Conservation (phyloP, 768 basidiomycete genomes). For the Lentinula sp. region DNA sequence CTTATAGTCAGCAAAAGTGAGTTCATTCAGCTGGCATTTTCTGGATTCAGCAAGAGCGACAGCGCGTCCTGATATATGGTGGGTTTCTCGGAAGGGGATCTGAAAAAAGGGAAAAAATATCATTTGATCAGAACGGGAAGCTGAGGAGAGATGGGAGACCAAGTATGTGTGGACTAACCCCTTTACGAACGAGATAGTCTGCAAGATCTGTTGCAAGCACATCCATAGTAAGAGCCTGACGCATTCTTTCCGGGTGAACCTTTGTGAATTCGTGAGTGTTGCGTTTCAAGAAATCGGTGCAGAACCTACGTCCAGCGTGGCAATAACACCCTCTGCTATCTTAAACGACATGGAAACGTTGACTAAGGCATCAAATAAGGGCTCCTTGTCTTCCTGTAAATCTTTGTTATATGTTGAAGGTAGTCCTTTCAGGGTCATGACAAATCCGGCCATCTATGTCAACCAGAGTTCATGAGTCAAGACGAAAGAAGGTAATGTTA, state of each 20-base stretch:
- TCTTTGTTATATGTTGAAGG: conserved; percentile 99
- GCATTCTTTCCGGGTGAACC: conserved; percentile 92
- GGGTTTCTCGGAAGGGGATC: conserved; percentile 98
- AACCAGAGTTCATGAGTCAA: not conserved
- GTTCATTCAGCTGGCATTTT: conserved; percentile 73
- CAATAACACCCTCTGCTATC: conserved; percentile 92
- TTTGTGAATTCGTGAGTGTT: conserved; percentile 21
- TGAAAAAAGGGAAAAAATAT: conserved; percentile 20
- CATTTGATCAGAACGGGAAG: not conserved
- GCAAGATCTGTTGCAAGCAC: conserved; percentile 98
- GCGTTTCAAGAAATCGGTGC: not conserved
- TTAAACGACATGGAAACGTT: conserved; percentile 82
- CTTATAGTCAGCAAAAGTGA: conserved; percentile 77
- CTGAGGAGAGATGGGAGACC: not conserved
- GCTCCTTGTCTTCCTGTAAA: conserved; percentile 97
- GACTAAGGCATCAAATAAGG: conserved; percentile 90
- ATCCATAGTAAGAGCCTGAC: conserved; percentile 87
- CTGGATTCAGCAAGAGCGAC: conserved; percentile 90
- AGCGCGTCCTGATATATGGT: conserved; percentile 95
- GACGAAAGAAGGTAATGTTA: not conserved
- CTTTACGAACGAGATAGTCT: conserved; percentile 97
- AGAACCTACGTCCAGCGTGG: conserved; percentile 73
- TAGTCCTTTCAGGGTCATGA: conserved; percentile 95
- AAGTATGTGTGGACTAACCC: conserved; percentile 48
- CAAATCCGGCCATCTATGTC: conserved; percentile 89